Base-by-base conservation (phyloP, 306 rosid species). In the Malus asiatica region DNA sequence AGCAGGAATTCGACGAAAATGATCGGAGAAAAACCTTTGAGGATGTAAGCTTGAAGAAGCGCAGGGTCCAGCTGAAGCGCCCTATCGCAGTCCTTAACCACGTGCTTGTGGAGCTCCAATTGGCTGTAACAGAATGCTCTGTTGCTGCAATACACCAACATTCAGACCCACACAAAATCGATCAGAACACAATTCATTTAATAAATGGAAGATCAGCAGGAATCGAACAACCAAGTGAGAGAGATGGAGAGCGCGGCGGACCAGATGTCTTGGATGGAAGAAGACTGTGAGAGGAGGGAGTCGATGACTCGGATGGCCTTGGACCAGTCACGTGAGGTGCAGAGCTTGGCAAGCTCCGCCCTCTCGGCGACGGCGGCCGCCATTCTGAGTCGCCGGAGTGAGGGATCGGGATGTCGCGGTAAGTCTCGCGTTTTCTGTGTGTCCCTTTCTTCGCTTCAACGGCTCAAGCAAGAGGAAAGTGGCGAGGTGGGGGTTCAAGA, bases 101-200 rank as follows among this genome's bases (percentile, higher is more conserved):
- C 98, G 68, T 93, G 98, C 85, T 93, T 93, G 80, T 93, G 89
- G 57, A 93, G 90, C 89, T 93, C 98, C 83, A 91, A 87, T 86
- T 90, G 95, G 81, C 96, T 88, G 71, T 93, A 93, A 76, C 98
- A 93, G 67, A 91, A 93, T 27, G 98, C 97, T 81, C 98, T 81
- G 75, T 93, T 93, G 87, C 98, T 93, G 96, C 79, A 77, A 64
- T 62, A 53, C 33, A 53, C 33, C 66, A 65, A 77, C 66, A 69
- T 78, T 73, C 53, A 66, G 29, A 84, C 78, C 14, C 15, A 75
- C 60, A 55, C 60, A 60, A 10, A 81, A 76, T 74, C 67, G 68
- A 81, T 72, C 63, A 66, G 27, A 55, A 58, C 46, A 70, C 61
- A 60, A 51, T 67, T 62, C 59, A 20, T 63, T 4, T 53, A 20